Conservation (phyloP, 345 rosid genomes). For the Brassica carinata region DNA sequence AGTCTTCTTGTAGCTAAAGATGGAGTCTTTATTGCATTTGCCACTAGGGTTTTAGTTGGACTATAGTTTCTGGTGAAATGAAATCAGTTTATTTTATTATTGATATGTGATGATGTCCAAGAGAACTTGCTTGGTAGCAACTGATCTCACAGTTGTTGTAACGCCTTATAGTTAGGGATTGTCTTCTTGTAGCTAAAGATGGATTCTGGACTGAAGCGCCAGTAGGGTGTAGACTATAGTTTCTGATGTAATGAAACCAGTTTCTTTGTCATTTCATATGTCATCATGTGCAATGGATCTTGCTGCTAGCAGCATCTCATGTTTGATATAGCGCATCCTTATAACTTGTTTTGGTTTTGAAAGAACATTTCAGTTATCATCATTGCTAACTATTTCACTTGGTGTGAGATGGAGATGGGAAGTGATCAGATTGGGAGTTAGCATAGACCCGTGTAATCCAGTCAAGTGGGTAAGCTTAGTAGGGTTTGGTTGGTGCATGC, state of each 20-base stretch:
- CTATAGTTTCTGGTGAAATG: background rate
- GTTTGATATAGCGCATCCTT: background rate
- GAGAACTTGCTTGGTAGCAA: no score
- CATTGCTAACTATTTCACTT: background rate
- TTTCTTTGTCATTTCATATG: no score
- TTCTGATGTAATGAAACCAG: no score
- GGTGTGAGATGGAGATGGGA: conserved; percentile 24
- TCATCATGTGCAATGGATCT: no score
- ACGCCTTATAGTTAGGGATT: no score
- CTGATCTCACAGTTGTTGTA: no score
- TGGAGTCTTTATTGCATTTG: background rate
- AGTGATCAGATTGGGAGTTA: conserved; percentile 11
- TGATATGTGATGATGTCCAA: background rate
- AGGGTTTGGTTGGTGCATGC: conserved; percentile 1
- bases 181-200: no score
- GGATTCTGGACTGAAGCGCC: no score
- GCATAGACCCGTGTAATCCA: background rate
- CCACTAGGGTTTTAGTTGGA: background rate
- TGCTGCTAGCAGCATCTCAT: background rate
- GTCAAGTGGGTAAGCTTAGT: background rate
- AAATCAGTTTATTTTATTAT: background rate
- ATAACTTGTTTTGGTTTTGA: background rate
- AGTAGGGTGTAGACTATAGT: no score
- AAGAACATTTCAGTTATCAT: background rate
- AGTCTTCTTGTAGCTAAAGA: background rate